Evolutionary conservation across 768 basidiomycete species (phyloP).

Genomic region (Kwoniella heveanensis): DNA sequence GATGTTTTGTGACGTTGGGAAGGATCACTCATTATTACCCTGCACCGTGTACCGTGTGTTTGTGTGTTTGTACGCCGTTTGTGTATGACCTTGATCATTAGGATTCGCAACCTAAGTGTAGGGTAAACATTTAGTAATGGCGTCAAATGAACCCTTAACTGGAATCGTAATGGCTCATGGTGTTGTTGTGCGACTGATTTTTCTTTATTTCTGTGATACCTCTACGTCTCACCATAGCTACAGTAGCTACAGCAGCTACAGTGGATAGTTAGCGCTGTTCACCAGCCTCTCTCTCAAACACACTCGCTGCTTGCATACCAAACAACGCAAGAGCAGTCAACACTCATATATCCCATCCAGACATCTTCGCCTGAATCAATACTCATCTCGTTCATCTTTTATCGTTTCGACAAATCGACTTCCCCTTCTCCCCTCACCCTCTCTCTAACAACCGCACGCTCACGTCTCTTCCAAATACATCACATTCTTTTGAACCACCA

Average conservation of each 20-base stretch:
- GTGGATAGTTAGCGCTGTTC: too few relatives aligned
- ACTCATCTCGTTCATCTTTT: background rate
- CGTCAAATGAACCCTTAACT: background rate
- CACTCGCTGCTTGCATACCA: background rate
- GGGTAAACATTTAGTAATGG: background rate
- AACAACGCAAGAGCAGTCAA: background rate
- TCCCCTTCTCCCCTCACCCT: slow-evolving; percentile 4
- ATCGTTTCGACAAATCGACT: background rate
- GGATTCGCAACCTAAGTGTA: too few relatives aligned
- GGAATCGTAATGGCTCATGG: too few relatives aligned
- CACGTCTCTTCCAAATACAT: slow-evolving; percentile 2
- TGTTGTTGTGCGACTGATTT: slow-evolving; percentile 12
- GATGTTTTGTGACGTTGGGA: slow-evolving; percentile 3
- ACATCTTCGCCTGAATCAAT: background rate
- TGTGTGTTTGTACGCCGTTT: background rate
- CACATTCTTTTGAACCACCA: slow-evolving; percentile 6
- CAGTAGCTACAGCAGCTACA: too few relatives aligned
- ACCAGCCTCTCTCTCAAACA: slow-evolving; percentile 4
- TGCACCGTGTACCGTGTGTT: background rate
- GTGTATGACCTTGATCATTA: background rate
- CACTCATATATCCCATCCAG: slow-evolving; percentile 5
- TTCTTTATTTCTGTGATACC: slow-evolving; percentile 3
- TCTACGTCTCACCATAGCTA: slow-evolving; percentile 5
- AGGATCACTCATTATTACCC: background rate
- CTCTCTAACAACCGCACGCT: background rate